These are phyloP conservation scores for Wickerhamiella lipophila DNA, from an alignment of 805 yeast species.

Conservation along the genomic window DNA sequence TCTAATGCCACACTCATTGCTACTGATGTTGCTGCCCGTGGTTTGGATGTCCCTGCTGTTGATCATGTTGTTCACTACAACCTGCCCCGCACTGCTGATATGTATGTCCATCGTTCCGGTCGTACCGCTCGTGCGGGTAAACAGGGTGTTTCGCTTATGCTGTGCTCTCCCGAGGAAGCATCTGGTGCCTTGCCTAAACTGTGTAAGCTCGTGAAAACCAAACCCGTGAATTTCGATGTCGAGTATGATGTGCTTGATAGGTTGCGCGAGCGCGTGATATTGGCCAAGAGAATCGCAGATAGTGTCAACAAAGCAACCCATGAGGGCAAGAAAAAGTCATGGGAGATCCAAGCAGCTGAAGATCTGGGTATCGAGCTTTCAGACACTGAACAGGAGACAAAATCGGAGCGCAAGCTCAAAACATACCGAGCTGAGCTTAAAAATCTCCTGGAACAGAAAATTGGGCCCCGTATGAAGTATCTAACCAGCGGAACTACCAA, in stretches of 20 bases:
- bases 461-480: conserved; percentile 23
- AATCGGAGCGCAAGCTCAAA: conserved; percentile 20
- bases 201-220: conserved; percentile 37
- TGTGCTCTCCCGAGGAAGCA: conserved; percentile 89
- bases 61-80: conserved; percentile 95
- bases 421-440: conserved; percentile 21
- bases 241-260: conserved; percentile 64
- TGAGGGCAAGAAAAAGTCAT: conserved; percentile 39
- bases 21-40: conserved; percentile 97
- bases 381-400: conserved; percentile 42
- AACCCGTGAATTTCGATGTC: conserved; percentile 57
- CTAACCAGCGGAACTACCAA: conserved; percentile 27
- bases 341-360: conserved; percentile 86
- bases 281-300: conserved; percentile 69
- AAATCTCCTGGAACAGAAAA: conserved; percentile 19
- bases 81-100: conserved; percentile 86
- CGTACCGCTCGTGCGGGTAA: conserved; percentile 94
- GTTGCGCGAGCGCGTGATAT: conserved; percentile 49
- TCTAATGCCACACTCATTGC: conserved; percentile 57
- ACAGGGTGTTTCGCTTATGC: conserved; percentile 89
- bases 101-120: conserved; percentile 91
- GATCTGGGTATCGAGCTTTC: conserved; percentile 79
- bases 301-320: conserved; percentile 49
- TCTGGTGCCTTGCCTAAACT: conserved; percentile 75
- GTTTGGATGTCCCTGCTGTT: conserved; percentile 80